Conservation (phyloP, 139 green algal species). For the Haematococcus sp. region DNA sequence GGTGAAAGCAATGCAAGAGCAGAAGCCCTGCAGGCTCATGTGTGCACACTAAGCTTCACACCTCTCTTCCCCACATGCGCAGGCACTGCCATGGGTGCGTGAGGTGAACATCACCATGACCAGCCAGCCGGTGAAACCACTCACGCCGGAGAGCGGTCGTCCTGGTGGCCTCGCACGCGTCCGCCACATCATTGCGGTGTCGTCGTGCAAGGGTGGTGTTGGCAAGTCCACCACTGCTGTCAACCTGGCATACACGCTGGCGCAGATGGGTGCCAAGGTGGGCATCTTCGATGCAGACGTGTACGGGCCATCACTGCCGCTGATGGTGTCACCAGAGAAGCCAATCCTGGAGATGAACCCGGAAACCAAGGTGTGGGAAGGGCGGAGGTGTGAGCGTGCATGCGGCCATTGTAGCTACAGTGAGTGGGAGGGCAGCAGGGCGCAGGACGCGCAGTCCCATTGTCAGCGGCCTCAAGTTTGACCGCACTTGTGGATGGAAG, state of each 20-base stretch:
- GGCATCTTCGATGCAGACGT: slow-evolving; percentile 98
- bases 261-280: slow-evolving; percentile 91
- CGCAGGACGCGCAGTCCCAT: neutral
- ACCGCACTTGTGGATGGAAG: too few relatives aligned
- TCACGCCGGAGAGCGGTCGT: slow-evolving; percentile 62
- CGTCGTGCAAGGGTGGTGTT: slow-evolving; percentile 89
- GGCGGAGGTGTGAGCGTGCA: neutral
- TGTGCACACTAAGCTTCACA: slow-evolving; percentile 4
- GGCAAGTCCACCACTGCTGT: slow-evolving; percentile 95
- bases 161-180: slow-evolving; percentile 79
- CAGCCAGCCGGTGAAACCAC: slow-evolving; percentile 65
- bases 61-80: neutral
- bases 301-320: slow-evolving; percentile 94
- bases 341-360: slow-evolving; percentile 80
- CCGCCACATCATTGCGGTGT: slow-evolving; percentile 91
- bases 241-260: slow-evolving; percentile 96
- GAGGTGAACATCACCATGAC: slow-evolving; percentile 81
- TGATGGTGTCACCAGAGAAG: slow-evolving; percentile 88
- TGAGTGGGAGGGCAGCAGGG: neutral
- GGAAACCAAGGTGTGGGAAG: slow-evolving; percentile 52
- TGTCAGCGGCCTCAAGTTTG: too few relatives aligned
- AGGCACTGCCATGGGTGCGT: slow-evolving; percentile 57
- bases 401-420: neutral
- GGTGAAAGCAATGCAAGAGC: too few relatives aligned
- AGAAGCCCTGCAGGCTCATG: neutral